phyloP scores from a whole-genome alignment of 352 stramenopile species.

The Phytophthora cactorum region DNA sequence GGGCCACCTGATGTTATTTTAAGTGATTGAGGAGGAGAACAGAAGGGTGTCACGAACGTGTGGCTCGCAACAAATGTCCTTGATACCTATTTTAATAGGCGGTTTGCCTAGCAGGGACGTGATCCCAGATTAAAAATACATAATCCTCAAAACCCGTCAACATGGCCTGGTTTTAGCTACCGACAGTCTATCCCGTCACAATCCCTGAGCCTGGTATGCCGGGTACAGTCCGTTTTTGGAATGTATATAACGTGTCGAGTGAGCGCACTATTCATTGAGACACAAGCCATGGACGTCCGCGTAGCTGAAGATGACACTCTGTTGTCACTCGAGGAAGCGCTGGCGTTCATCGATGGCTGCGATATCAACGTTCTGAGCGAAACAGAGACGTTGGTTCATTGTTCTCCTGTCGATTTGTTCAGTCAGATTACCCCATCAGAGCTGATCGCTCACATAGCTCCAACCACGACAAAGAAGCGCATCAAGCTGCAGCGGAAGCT shows the following conservation, averaged over 20 bases:
- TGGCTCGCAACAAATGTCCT: too few relatives aligned
- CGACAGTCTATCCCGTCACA: too few relatives aligned
- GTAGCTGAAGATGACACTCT: constrained; percentile 27
- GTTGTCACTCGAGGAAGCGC: constrained; percentile 32
- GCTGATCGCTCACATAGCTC: constrained; percentile 1
- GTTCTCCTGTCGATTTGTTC: constrained; percentile 3
- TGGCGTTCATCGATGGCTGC: constrained; percentile 36
- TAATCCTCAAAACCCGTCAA: too few relatives aligned
- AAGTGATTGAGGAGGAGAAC: too few relatives aligned
- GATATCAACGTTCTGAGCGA: constrained; percentile 2
- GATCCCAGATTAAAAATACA: too few relatives aligned
- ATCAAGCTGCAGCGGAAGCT: background rate
- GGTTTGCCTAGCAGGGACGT: too few relatives aligned
- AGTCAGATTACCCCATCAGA: constrained; percentile 1
- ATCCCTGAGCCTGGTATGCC: too few relatives aligned
- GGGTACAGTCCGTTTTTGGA: too few relatives aligned
- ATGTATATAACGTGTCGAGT: constrained; percentile 20
- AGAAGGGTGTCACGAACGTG: too few relatives aligned
- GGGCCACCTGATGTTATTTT: too few relatives aligned
- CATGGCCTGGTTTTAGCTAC: too few relatives aligned
- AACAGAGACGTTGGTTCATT: constrained; percentile 5
- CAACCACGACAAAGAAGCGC: constrained; percentile 5
- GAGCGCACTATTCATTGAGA: constrained; percentile 24
- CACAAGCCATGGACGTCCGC: constrained; percentile 25
- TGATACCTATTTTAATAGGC: too few relatives aligned